These are phyloP conservation scores for Chrysosporium keratinophilum DNA, from an alignment of 2,329 filamentous ascomycete genomes.

Conservation along the genomic window DNA sequence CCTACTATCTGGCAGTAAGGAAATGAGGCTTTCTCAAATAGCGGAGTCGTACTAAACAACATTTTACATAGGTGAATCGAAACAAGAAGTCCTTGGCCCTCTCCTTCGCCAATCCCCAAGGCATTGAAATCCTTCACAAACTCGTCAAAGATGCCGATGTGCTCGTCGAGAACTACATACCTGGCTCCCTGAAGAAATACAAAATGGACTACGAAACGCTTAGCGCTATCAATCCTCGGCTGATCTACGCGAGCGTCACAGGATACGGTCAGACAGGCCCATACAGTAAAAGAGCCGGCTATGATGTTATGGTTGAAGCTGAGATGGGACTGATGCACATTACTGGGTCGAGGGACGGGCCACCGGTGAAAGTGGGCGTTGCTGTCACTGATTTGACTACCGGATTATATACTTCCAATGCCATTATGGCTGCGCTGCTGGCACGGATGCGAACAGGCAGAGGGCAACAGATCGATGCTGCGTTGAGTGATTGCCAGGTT, in stretches of 20 bases:
- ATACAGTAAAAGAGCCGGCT: slow-evolving; percentile 75
- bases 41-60: not conserved
- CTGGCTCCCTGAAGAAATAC: slow-evolving; percentile 82
- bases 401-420: slow-evolving; percentile 87
- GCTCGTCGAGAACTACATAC: slow-evolving; percentile 93
- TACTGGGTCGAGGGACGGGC: slow-evolving; percentile 74
- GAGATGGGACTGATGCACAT: slow-evolving; percentile 99
- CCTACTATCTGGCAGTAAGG: slow-evolving; percentile 80
- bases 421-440: slow-evolving; percentile 88
- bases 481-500: slow-evolving; percentile 87
- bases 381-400: slow-evolving; percentile 95
- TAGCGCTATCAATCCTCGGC: slow-evolving; percentile 65
- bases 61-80: slow-evolving; percentile 63
- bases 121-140: slow-evolving; percentile 76
- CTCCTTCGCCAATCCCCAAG: slow-evolving; percentile 76
- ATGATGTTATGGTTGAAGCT: slow-evolving; percentile 99
- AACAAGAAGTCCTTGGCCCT: slow-evolving; percentile 93
- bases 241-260: slow-evolving; percentile 94
- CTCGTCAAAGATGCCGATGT: slow-evolving; percentile 80
- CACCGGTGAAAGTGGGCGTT: slow-evolving; percentile 93
- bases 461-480: slow-evolving; percentile 87
- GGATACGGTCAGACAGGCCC: slow-evolving; percentile 95
- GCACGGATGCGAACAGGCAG: slow-evolving; percentile 60
- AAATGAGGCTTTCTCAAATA: not conserved
- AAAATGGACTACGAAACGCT: slow-evolving; percentile 77